Conservation (phyloP, 2,329 filamentous ascomycete species). For the Sporothrix luriei region DNA sequence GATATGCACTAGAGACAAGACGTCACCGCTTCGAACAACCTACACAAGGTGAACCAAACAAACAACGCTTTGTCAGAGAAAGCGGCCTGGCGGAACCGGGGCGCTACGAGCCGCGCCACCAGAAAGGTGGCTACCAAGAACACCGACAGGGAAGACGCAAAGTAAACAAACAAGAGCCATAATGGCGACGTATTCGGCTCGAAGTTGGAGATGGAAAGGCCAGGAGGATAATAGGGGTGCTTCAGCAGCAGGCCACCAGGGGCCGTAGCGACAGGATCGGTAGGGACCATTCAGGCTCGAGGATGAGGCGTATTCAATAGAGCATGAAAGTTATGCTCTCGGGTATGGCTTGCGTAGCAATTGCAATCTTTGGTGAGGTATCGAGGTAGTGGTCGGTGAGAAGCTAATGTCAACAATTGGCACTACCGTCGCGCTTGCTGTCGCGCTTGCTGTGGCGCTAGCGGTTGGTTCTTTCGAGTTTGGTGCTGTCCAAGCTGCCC, state of each 20-base stretch:
- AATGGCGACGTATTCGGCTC: conserved; percentile 50
- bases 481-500: background rate
- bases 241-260: background rate
- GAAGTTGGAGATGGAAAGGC: conserved; percentile 50
- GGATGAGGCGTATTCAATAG: no score
- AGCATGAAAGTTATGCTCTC: no score
- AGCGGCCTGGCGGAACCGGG: conserved; percentile 39
- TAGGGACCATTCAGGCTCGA: background rate
- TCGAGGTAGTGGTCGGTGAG: no score
- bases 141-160: conserved; percentile 46
- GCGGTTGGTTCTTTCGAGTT: background rate
- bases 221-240: conserved; percentile 57
- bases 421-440: no score
- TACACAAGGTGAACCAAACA: conserved; percentile 60
- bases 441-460: no score
- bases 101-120: conserved; percentile 36
- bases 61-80: conserved; percentile 50
- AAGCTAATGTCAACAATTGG: no score
- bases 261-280: background rate
- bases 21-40: conserved; percentile 37
- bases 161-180: conserved; percentile 44
- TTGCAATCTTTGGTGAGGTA: no score
- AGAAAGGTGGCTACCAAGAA: conserved; percentile 44
- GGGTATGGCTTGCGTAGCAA: no score
- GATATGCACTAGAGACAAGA: background rate